Base-by-base conservation (phyloP, 2,329 filamentous ascomycete genomes). In the Davidsoniella virescens region DNA sequence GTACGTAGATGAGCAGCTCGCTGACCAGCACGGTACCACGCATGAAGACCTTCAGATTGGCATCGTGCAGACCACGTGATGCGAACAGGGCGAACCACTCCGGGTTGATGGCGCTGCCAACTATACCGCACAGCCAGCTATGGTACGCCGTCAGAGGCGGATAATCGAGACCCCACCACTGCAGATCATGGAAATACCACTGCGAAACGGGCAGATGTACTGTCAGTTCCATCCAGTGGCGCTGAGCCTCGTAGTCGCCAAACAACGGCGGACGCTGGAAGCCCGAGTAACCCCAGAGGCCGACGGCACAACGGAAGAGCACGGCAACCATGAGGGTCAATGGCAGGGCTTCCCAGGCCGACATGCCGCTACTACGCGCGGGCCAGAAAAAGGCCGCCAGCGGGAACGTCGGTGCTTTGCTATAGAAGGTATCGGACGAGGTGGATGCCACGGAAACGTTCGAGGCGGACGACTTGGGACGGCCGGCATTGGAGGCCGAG, bases 211-310 rank as follows among this genome's bases (percentile, higher is more conserved):
- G 92, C 2, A 98, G 71, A 53, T 94, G 78, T 7, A 78, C 84
- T 2, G 92, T 95, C 56, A 98, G 72, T 62, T 98, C 92, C 88
- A 98, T 94, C 92, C 92, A 98, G 65, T 98, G 92, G 58, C 92
- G 72, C 64, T 98, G 92, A 3, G 93, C 92, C 69, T 98, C 92
- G 66, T 94, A 98, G 65, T 98, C 92, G 56, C 92, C 92, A 61
- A 88, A 84, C 79, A 95, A 87, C 5, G 92, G 92, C 36, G 88
- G 88, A 54, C 76, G 78, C 53, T 82, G 70, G 60, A 82, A 84
- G 51, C 90, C 84, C 59, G 92, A 98, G 64, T 96, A 95, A 52
- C 86, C 87, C 86, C 92, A 96, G 41, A 96, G 71, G 25, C 87
- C 84, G 44, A 87, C 84, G 29, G 85, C 82, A 92, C 92, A 96